Conservation (phyloP, 106 monocot genomes). For the Dendrobium nobile region DNA sequence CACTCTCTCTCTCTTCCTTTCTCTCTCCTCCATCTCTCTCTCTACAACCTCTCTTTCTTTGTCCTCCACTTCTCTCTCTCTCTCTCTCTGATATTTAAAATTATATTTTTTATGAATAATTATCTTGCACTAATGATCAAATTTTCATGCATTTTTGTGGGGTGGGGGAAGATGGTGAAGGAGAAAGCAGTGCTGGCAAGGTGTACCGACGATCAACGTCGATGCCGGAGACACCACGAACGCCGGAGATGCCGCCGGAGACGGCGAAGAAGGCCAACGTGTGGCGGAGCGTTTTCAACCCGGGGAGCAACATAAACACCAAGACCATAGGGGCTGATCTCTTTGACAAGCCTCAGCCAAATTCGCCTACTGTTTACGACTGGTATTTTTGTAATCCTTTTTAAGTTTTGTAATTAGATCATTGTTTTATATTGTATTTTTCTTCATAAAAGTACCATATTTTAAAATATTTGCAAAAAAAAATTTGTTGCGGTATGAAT, state of each 20-base stretch:
- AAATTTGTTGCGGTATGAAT: background rate
- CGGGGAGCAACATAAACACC: conserved; percentile 85
- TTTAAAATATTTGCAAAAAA: background rate
- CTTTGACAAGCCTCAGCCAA: conserved; percentile 83
- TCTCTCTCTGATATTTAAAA: background rate
- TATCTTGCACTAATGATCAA: no score
- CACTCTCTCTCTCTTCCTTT: background rate
- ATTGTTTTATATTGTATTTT: no score
- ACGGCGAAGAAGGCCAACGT: conserved; percentile 38
- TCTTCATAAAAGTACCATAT: no score
- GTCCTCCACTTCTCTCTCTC: no score
- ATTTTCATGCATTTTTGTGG: background rate
- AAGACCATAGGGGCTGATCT: conserved; percentile 47
- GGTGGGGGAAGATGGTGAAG: conserved; percentile 8
- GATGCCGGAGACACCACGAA: conserved; percentile 26
- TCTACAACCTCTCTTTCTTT: no score
- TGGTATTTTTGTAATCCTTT: conserved; percentile 33
- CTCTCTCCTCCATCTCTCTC: no score
- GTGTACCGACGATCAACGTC: conserved; percentile 20
- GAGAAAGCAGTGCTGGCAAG: conserved; percentile 18
- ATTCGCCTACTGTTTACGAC: conserved; percentile 94
- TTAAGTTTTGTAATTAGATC: no score
- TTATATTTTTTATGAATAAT: no score
- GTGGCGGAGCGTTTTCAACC: conserved; percentile 92
- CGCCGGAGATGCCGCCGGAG: conserved; percentile 15